Conservation (phyloP, 2,329 filamentous ascomycete genomes). For the Penicillium sp. region DNA sequence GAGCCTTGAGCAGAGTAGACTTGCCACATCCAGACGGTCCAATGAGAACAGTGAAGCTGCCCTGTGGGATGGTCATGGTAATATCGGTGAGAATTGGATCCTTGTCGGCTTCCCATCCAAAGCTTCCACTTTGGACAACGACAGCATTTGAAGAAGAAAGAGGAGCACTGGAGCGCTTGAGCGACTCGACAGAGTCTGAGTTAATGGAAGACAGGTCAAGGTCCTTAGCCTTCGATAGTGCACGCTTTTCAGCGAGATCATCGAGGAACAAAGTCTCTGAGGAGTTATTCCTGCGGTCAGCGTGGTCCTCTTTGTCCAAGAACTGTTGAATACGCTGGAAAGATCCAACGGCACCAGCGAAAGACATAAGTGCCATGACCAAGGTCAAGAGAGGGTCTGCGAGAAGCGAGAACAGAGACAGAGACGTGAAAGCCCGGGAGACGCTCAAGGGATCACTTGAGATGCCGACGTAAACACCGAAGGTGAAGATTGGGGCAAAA, state of each 20-base stretch:
- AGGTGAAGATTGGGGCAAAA: constrained; percentile 48
- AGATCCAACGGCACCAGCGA: constrained; percentile 48
- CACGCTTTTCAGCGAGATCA: constrained; percentile 23
- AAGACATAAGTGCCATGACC: constrained; percentile 48
- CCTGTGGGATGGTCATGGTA: constrained; percentile 42
- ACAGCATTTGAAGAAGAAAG: constrained; percentile 32
- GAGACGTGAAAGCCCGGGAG: constrained; percentile 47
- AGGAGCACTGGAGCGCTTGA: constrained; percentile 18
- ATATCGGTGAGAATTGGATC: constrained; percentile 45
- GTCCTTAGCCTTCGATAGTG: constrained; percentile 23
- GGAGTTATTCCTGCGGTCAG: constrained; percentile 26
- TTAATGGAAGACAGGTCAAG: constrained; percentile 26
- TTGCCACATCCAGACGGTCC: constrained; percentile 56
- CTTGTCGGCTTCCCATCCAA: constrained; percentile 49
- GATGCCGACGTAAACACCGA: constrained; percentile 46
- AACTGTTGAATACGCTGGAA: constrained; percentile 51
- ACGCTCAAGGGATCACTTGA: constrained; percentile 44
- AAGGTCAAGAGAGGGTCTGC: constrained; percentile 48
- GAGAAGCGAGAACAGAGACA: constrained; percentile 50
- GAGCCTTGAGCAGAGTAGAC: constrained; percentile 50
- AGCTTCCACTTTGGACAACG: constrained; percentile 46
- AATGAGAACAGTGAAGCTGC: constrained; percentile 50
- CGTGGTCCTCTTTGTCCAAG: constrained; percentile 36
- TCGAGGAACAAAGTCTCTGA: constrained; percentile 15
- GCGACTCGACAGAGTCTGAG: constrained; percentile 25